These are phyloP conservation scores for Solanum chacoense DNA, from an alignment of 305 asterid genomes.

Conservation along the genomic window DNA sequence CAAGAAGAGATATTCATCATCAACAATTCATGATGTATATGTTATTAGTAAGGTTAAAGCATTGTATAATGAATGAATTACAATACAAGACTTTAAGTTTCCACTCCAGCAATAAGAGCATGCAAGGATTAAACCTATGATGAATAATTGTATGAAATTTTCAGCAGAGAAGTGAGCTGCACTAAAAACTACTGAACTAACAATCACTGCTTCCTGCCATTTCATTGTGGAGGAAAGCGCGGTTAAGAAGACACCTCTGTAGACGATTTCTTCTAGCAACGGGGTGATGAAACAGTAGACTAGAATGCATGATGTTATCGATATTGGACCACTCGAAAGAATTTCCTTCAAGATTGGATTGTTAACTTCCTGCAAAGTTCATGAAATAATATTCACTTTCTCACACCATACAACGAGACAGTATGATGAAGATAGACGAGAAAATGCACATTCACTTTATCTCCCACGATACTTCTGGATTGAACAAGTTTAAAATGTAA, in stretches of 20 bases:
- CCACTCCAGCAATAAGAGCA: slow-evolving; percentile 87
- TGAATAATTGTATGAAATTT: slow-evolving; percentile 55
- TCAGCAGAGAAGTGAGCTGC: slow-evolving; percentile 73
- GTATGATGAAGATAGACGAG: neutral
- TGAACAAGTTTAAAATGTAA: neutral
- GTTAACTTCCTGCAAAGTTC: slow-evolving; percentile 43
- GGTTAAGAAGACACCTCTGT: slow-evolving; percentile 64
- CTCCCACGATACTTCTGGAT: neutral
- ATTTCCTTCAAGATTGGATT: slow-evolving; percentile 51
- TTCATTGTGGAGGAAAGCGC: slow-evolving; percentile 56
- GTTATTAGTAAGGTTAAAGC: slow-evolving; percentile 45
- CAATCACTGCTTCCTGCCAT: slow-evolving; percentile 59
- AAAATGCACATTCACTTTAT: neutral
- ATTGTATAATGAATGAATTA: slow-evolving; percentile 68
- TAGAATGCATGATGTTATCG: slow-evolving; percentile 31
- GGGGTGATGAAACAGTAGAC: slow-evolving; percentile 64
- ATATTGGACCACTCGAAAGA: slow-evolving; percentile 44
- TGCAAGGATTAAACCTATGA: slow-evolving; percentile 62
- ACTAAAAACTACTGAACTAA: slow-evolving; percentile 64
- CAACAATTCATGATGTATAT: slow-evolving; percentile 24
- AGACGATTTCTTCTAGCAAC: slow-evolving; percentile 73
- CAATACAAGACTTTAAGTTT: slow-evolving; percentile 42
- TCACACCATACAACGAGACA: neutral
- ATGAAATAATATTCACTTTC: neutral
- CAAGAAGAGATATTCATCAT: neutral